Percentiles rank a stretch among this genome's conserved stretches.
These are phyloP conservation scores for Pichia kluyveri DNA, from an alignment of 805 yeast genomes.

Conservation along the genomic window DNA sequence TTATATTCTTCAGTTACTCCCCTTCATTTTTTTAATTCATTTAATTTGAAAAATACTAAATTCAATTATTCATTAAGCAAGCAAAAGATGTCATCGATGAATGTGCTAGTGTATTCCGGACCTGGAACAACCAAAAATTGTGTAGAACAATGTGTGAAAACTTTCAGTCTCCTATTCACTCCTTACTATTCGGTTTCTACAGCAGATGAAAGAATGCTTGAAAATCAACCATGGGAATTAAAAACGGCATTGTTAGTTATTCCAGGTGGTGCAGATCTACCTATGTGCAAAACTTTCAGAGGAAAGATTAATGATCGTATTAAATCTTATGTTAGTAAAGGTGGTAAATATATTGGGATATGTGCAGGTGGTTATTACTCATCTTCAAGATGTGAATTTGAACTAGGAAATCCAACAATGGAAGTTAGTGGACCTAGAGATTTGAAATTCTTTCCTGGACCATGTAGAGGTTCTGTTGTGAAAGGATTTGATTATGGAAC, in stretches of 20 bases:
- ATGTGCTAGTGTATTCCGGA: conserved; percentile 63
- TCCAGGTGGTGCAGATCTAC: conserved; percentile 97
- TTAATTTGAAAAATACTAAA: too few relatives aligned
- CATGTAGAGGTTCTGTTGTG: conserved; percentile 71
- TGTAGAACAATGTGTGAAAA: conserved; percentile 73
- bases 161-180: conserved; percentile 64
- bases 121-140: conserved; percentile 86
- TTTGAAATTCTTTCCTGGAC: conserved; percentile 73
- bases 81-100: conserved; percentile 34
- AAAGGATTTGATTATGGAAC: conserved; percentile 73
- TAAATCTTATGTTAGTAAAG: conserved; percentile 55
- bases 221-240: conserved; percentile 80
- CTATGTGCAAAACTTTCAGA: conserved; percentile 64
- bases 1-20: too few relatives aligned
- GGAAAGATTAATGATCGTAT: conserved; percentile 60
- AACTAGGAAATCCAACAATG: conserved; percentile 55
- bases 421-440: conserved; percentile 87
- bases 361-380: conserved; percentile 96
- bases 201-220: conserved; percentile 51
- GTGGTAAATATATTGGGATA: conserved; percentile 80
- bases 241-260: conserved; percentile 74
- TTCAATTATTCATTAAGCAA: not conserved
- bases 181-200: conserved; percentile 83
- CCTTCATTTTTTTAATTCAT: too few relatives aligned
- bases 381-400: conserved; percentile 70